Evolutionary conservation across 768 basidiomycete species (phyloP).

Genomic region (Amylocystis lapponica): DNA sequence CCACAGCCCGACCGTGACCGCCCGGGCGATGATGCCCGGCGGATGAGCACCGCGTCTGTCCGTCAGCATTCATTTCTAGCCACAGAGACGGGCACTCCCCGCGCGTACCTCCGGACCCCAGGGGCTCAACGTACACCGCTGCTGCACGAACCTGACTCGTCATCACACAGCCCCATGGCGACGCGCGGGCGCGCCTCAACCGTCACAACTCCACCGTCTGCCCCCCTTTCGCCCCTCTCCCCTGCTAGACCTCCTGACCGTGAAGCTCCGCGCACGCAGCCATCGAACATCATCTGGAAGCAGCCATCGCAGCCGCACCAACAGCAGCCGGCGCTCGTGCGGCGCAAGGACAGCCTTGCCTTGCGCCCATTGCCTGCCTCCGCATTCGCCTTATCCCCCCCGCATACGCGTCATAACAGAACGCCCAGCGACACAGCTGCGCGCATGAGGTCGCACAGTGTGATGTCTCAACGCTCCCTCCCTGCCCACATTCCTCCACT

Average conservation of each 20-base stretch:
- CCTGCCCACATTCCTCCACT: constrained; percentile 12
- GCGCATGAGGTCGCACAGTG: constrained; percentile 12
- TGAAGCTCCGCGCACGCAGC: neutral
- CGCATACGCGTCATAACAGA: constrained; percentile 6
- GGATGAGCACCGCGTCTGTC: constrained; percentile 15
- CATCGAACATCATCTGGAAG: constrained; percentile 1
- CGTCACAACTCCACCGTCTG: constrained; percentile 6
- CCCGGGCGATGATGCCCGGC: constrained; percentile 9
- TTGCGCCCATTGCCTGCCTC: constrained; percentile 16
- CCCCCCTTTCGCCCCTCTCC: constrained; percentile 1
- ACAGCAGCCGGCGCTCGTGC: constrained; percentile 14
- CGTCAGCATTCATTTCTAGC: constrained; percentile 3
- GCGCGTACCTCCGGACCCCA: neutral
- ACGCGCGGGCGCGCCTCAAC: neutral
- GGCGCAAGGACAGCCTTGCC: constrained; percentile 17
- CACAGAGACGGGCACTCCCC: neutral
- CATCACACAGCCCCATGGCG: constrained; percentile 1
- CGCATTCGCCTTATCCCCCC: constrained; percentile 12
- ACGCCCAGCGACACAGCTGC: constrained; percentile 4
- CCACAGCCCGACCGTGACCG: neutral
- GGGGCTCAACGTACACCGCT: constrained; percentile 2
- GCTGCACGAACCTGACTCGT: neutral
- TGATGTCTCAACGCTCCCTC: constrained; percentile 7
- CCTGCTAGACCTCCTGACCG: constrained; percentile 2
- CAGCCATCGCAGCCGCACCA: neutral